These are phyloP conservation scores for Xylaria digitata DNA, from an alignment of 2,329 filamentous ascomycete species.

Conservation along the genomic window DNA sequence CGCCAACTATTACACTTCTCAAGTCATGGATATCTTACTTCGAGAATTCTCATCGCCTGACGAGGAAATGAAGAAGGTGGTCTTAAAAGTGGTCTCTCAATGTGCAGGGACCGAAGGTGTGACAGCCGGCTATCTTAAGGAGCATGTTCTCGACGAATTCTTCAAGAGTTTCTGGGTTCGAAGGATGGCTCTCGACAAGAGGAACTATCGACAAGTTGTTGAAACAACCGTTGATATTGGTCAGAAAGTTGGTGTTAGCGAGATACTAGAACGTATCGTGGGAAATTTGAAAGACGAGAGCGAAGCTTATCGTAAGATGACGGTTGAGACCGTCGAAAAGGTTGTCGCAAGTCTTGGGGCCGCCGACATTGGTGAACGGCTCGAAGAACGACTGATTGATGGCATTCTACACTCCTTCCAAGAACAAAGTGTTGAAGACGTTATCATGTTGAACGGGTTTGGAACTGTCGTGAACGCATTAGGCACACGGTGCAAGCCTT, in stretches of 20 bases:
- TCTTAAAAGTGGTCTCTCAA: conserved; percentile 95
- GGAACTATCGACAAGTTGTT: conserved; percentile 97
- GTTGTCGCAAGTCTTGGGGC: conserved; percentile 92
- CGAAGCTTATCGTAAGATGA: conserved; percentile 99
- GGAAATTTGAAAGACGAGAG: conserved; percentile 98
- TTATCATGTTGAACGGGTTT: conserved; percentile 96
- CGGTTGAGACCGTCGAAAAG: conserved; percentile 97
- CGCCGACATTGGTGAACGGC: conserved; percentile 89
- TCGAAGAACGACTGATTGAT: conserved; percentile 94
- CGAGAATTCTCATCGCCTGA: conserved; percentile 97
- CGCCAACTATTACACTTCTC: conserved; percentile 97
- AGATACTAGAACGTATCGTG: conserved; percentile 93
- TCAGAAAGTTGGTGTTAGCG: conserved; percentile 96
- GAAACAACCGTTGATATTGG: conserved; percentile 97
- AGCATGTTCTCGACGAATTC: conserved; percentile 93
- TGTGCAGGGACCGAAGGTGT: conserved; percentile 95
- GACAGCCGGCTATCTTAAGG: conserved; percentile 92
- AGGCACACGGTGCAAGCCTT: conserved; percentile 92
- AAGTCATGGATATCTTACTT: conserved; percentile 98
- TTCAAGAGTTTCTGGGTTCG: conserved; percentile 99
- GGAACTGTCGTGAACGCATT: conserved; percentile 97
- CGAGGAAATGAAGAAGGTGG: conserved; percentile 99
- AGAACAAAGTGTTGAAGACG: conserved; percentile 95
- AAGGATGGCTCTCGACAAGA: conserved; percentile 95
- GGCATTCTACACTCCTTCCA: conserved; percentile 97